phyloP scores from a whole-genome alignment of 768 basidiomycete genomes.

The Polyporus arcularius region DNA sequence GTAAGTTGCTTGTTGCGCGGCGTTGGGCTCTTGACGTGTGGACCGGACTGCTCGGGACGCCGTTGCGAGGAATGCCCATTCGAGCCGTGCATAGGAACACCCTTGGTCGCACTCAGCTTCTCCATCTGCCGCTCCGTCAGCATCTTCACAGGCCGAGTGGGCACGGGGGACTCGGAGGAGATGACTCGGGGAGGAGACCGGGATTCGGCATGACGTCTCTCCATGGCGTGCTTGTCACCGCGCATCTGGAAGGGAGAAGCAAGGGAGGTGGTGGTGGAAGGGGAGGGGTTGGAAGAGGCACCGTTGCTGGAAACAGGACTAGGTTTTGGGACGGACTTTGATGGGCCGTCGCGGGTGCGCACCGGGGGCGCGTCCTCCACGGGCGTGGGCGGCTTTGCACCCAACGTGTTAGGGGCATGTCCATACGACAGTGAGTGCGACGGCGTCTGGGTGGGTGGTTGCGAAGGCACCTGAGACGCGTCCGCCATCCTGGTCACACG shows the following conservation, averaged over 20 bases:
- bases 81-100: not conserved
- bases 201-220: constrained; percentile 4
- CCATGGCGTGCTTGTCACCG: constrained; percentile 2
- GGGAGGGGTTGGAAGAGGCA: not conserved
- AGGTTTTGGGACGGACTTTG: constrained; percentile 1
- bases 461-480: not conserved
- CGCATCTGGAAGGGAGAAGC: constrained; percentile 20
- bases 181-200: constrained; percentile 8
- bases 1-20: not conserved
- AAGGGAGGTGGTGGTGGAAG: constrained; percentile 5
- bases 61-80: not conserved
- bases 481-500: constrained; percentile 11
- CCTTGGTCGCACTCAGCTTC: constrained; percentile 23
- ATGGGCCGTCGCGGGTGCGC: constrained; percentile 2
- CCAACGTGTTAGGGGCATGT: constrained; percentile 6
- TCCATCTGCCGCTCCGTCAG: constrained; percentile 31
- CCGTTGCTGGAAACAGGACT: not conserved
- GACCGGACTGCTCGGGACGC: constrained; percentile 9
- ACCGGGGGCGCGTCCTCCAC: constrained; percentile 16
- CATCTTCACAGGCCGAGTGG: constrained; percentile 20
- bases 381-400: constrained; percentile 18
- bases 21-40: not conserved
- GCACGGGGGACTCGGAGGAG: constrained; percentile 15
- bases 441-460: not conserved
- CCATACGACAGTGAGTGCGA: not conserved